A percentile compares a stretch with the other conserved stretches of the same genome.
phyloP scores from a whole-genome alignment of 306 rosid genomes.

The Medicago lupulina region DNA sequence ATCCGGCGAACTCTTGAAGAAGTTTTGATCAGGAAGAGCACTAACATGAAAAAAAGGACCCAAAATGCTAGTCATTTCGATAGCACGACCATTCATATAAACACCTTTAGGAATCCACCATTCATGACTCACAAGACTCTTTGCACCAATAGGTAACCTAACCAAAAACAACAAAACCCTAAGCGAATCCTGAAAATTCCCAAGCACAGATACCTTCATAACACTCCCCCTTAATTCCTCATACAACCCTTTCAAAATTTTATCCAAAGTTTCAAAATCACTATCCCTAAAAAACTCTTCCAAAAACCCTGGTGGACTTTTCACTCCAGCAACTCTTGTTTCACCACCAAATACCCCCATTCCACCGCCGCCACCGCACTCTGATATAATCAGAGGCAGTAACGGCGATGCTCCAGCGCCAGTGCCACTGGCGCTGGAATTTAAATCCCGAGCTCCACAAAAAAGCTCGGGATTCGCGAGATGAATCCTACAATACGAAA shows the following conservation, averaged over 20 bases:
- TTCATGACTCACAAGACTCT: conserved; percentile 75
- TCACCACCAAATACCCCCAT: conserved; percentile 59
- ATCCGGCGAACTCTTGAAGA: conserved; percentile 89
- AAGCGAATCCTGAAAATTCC: conserved; percentile 84
- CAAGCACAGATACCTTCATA: conserved; percentile 87
- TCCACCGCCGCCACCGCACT: conserved; percentile 57
- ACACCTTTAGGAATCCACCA: conserved; percentile 96
- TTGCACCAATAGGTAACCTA: conserved; percentile 82
- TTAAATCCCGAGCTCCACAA: conserved; percentile 35
- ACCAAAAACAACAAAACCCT: conserved; percentile 82
- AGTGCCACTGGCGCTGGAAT: neutral
- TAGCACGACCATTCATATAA: conserved; percentile 93
- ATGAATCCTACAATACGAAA: conserved; percentile 82
- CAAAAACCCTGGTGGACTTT: conserved; percentile 84
- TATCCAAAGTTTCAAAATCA: conserved; percentile 80
- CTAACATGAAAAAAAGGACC: conserved; percentile 94
- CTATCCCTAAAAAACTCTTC: conserved; percentile 86
- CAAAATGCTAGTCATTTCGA: conserved; percentile 95
- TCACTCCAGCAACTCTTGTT: conserved; percentile 42
- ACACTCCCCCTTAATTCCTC: conserved; percentile 89
- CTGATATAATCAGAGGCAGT: conserved; percentile 69
- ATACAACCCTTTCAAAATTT: conserved; percentile 75
- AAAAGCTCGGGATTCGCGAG: conserved; percentile 80
- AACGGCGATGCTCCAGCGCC: conserved; percentile 49
- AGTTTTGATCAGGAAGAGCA: conserved; percentile 81